Evolutionary conservation across 1,284 basidiomycete genomes (phyloP), one percentile per base, ranked within the genome.

Genomic region (Irpex lacteus): DNA sequence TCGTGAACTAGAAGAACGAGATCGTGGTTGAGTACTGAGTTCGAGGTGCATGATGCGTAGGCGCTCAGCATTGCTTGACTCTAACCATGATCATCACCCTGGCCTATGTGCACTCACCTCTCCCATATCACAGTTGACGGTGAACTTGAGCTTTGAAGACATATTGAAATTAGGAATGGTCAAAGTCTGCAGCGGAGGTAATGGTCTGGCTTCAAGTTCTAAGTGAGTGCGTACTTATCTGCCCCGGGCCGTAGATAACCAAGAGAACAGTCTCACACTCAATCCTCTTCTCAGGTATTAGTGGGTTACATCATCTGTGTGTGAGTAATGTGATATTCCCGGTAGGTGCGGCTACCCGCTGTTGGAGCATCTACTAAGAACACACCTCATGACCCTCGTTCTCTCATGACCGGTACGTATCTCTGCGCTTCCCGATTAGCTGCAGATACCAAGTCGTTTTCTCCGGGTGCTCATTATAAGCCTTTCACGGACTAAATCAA

Each of bases 91-190:
- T 21, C 59, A 63, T 59, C 49, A 50, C n/a, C 40, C 40, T 53
- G 44, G 11, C 9, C 4, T 11, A 6, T 34, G 32, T 6, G 9
- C 2, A 63, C 73, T 59, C 55, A 85, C 85, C 82, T 87, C 86
- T 58, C 86, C 85, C 81, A 87, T 82, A 67, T 87, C 86, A 65
- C 86, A 87, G 60, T 87, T 87, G 4, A 88, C 81, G 1, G 82
- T 84, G 8, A 37, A 26, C 13, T 36, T 26, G 11, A 56, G 34
- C 21, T 32, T 32, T 26, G 34, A 26, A 56, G 54, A 15, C 54
- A 56, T 56, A 9, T 18, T 32, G 50, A 3, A 8, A 52, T n/a
- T 7, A 18, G 15, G 21, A 18, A 21, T 18, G 15, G 19, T 7
- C 4, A 19, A 3, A 18, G 9, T 15, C 8, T 3, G 21, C 18